phyloP scores from a whole-genome alignment of 306 rosid species.

The Sechiopsis laciniata region DNA sequence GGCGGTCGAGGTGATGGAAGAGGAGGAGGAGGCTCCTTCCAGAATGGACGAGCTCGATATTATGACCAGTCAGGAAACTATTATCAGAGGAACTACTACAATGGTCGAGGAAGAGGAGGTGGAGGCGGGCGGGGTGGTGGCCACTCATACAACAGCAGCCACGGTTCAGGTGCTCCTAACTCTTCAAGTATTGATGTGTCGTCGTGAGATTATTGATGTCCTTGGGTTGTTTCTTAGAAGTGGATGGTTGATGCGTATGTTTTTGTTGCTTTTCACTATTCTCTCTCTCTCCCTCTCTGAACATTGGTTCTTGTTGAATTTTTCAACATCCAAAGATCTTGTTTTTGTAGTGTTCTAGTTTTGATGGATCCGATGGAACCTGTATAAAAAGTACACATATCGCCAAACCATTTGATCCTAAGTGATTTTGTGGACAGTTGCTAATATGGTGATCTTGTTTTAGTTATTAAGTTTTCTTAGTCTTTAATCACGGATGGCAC shows the following conservation, averaged over 20 bases:
- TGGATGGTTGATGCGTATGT: conserved; percentile 11
- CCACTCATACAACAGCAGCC: conserved; percentile 40
- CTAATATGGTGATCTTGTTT: not conserved
- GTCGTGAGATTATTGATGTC: conserved; percentile 29
- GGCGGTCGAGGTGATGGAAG: conserved; percentile 67
- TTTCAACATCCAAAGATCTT: conserved; percentile 19
- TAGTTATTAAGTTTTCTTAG: not conserved
- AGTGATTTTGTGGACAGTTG: conserved; percentile 18
- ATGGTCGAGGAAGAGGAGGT: conserved; percentile 43
- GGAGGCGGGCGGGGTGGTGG: conserved; percentile 79
- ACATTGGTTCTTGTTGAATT: conserved; percentile 15
- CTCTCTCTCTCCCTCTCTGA: not conserved
- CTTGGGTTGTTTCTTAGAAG: not conserved
- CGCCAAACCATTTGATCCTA: conserved; percentile 20
- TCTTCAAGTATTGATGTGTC: conserved; percentile 64
- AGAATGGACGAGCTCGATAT: conserved; percentile 68
- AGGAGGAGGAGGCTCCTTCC: conserved; percentile 48
- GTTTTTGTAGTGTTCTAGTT: conserved; percentile 21
- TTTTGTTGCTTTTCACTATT: conserved; percentile 6
- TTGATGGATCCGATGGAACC: conserved; percentile 15
- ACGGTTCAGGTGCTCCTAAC: conserved; percentile 42
- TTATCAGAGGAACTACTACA: conserved; percentile 54
- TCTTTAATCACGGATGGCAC: too few relatives aligned
- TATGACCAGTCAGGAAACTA: conserved; percentile 81
- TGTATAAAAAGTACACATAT: not conserved